phyloP scores from a whole-genome alignment of 2,329 filamentous ascomycete genomes.

The Didymella exigua region DNA sequence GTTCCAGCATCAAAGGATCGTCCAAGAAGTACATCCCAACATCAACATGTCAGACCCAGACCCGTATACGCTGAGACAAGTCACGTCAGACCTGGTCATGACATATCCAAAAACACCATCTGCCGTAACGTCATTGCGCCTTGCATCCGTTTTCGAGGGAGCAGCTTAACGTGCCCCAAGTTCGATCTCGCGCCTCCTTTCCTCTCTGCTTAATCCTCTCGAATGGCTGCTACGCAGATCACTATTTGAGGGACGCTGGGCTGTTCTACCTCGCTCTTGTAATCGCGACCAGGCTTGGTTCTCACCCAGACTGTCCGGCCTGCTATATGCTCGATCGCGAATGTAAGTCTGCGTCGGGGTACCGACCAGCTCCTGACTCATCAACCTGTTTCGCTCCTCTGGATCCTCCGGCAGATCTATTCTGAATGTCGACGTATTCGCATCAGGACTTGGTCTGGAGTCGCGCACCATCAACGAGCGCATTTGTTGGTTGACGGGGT shows the following conservation, averaged over 20 bases:
- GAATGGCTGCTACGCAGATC: constrained; percentile 37
- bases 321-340: constrained; percentile 31
- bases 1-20: constrained; percentile 1
- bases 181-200: constrained; percentile 51
- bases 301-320: constrained; percentile 38
- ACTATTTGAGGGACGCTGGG: constrained; percentile 34
- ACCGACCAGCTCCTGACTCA: constrained; percentile 41
- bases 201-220: constrained; percentile 45
- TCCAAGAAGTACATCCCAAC: background rate
- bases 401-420: constrained; percentile 49
- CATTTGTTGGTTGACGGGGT: constrained; percentile 58
- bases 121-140: constrained; percentile 20
- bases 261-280: constrained; percentile 39
- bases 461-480: constrained; percentile 52
- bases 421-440: constrained; percentile 50
- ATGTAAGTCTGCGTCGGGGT: constrained; percentile 32
- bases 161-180: constrained; percentile 31
- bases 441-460: constrained; percentile 38
- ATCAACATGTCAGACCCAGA: background rate
- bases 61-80: background rate
- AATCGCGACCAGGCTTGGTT: constrained; percentile 37
- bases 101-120: constrained; percentile 17
- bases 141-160: constrained; percentile 3
- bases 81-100: background rate
- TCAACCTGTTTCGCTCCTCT: constrained; percentile 33